phyloP scores from a whole-genome alignment of 148 eudicot species.

The Beta vulgaris region DNA sequence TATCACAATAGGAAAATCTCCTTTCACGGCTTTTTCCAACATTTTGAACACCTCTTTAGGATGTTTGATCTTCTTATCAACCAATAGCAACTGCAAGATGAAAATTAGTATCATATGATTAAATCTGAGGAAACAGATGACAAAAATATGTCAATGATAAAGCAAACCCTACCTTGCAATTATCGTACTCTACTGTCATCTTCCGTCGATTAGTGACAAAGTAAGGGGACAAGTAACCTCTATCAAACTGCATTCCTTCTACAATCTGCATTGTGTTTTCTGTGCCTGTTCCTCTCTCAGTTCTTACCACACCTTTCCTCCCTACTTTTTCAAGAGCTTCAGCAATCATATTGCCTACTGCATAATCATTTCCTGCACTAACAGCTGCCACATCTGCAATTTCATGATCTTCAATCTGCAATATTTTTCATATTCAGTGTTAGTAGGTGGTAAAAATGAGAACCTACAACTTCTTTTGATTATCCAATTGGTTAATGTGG shows the following conservation, averaged over 20 bases:
- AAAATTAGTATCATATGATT: conserved; percentile 19
- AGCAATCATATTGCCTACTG: conserved; percentile 72
- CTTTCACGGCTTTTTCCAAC: conserved; percentile 68
- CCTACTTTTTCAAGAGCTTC: conserved; percentile 65
- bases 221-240: conserved; percentile 75
- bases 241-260: conserved; percentile 93
- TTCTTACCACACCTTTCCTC: conserved; percentile 56
- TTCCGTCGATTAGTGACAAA: conserved; percentile 72
- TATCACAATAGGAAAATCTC: conserved; percentile 63
- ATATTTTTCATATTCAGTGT: conserved; percentile 10
- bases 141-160: not conserved
- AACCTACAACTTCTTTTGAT: not conserved
- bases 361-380: conserved; percentile 85
- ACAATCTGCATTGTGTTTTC: conserved; percentile 59
- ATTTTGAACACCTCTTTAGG: conserved; percentile 75
- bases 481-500: too few relatives aligned
- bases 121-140: conserved; percentile 8
- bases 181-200: conserved; percentile 60
- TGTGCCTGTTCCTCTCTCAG: conserved; percentile 54
- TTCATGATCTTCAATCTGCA: conserved; percentile 81
- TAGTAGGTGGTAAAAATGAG: not conserved
- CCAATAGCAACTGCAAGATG: conserved; percentile 74
- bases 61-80: conserved; percentile 68
- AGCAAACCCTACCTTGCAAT: conserved; percentile 70
- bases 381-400: conserved; percentile 79